phyloP scores from a whole-genome alignment of 345 rosid genomes.

The Turritis glabra region DNA sequence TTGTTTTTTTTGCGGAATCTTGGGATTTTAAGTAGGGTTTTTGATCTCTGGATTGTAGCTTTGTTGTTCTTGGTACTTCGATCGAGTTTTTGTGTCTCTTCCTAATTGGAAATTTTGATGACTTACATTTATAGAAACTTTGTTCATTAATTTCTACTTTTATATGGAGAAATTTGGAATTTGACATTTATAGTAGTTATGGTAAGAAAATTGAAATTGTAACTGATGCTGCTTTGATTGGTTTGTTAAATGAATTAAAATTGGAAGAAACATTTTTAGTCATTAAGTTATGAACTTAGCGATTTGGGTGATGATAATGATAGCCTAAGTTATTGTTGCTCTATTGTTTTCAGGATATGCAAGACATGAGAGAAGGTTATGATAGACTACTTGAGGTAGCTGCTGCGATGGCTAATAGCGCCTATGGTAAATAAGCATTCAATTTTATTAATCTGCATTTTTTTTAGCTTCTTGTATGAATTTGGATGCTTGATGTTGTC shows the following conservation, averaged over 20 bases:
- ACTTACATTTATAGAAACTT: neutral
- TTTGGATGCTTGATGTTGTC: neutral
- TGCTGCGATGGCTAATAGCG: slow-evolving; percentile 90
- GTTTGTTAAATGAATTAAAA: neutral
- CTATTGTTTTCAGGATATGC: slow-evolving; percentile 66
- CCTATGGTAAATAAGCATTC: slow-evolving; percentile 58
- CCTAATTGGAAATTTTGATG: neutral
- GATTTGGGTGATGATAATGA: slow-evolving; percentile 6
- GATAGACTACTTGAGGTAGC: slow-evolving; percentile 94
- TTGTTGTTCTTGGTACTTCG: neutral
- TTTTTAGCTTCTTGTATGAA: neutral
- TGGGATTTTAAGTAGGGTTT: slow-evolving; percentile 2
- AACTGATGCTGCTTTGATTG: slow-evolving; percentile 1
- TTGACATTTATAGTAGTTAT: neutral
- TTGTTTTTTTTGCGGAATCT: neutral
- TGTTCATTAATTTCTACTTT: neutral
- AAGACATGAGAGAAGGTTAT: slow-evolving; percentile 78
- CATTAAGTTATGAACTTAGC: neutral
- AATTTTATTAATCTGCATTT: neutral
- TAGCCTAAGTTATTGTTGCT: neutral
- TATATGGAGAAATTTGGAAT: neutral
- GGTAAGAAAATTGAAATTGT: slow-evolving; percentile 7
- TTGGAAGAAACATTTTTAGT: neutral
- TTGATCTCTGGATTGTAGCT: neutral
- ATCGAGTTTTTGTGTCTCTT: neutral